A percentile compares a stretch with the other conserved stretches of the same genome.
Conservation (phyloP, 331 rosid genomes). For the Spiraea crenata region DNA sequence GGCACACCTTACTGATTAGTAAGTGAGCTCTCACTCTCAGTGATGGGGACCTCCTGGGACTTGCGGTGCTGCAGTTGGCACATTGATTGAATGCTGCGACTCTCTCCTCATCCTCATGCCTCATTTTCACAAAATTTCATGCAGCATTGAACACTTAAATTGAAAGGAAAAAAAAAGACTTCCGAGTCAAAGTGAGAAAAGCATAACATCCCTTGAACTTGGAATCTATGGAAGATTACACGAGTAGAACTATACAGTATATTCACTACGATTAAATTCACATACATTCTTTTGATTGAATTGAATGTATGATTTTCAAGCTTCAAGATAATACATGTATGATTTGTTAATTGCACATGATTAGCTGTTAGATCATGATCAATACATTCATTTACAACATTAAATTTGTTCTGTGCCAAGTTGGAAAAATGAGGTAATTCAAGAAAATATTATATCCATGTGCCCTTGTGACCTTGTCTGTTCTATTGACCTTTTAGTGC, state of each 20-base stretch:
- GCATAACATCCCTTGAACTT: no score
- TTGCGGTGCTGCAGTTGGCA: neutral
- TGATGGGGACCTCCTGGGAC: conserved; percentile 19
- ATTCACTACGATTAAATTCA: no score
- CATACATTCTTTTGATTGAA: no score
- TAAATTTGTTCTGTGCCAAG: conserved; percentile 22
- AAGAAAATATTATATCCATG: neutral
- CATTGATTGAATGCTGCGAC: conserved; percentile 17
- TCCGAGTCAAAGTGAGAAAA: no score
- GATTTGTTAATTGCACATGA: conserved; percentile 7
- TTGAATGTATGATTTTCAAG: no score
- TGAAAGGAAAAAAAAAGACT: neutral
- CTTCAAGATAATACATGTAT: neutral
- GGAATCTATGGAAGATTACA: no score
- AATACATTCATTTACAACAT: no score
- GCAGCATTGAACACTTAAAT: neutral
- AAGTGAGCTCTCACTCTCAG: conserved; percentile 15
- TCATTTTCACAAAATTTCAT: neutral
- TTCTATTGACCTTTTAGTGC: neutral
- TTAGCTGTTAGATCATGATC: neutral
- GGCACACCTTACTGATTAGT: conserved; percentile 10
- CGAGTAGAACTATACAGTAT: no score
- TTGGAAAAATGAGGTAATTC: conserved; percentile 8
- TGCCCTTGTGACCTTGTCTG: conserved; percentile 5
- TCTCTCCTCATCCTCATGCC: neutral